A percentile compares a stretch with the other conserved stretches of the same genome.
Conservation (phyloP, 129 eudicot species). For the Artemisia annua region DNA sequence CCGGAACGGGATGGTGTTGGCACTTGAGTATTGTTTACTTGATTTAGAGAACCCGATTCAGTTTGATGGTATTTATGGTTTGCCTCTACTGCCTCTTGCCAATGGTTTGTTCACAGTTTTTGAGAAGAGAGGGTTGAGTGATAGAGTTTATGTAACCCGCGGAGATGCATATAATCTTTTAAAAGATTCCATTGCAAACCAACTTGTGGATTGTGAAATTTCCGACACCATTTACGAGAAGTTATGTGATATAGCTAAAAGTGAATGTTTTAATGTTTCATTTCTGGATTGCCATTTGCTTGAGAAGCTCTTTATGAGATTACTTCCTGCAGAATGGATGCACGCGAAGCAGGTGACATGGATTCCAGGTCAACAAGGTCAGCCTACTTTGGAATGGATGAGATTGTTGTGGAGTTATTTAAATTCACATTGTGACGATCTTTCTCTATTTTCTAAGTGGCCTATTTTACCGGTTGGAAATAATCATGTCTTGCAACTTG, state of each 20-base stretch:
- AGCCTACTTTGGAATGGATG: slow-evolving; percentile 93
- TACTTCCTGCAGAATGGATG: slow-evolving; percentile 93
- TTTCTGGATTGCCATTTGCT: slow-evolving; percentile 67
- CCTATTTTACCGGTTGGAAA: slow-evolving; percentile 92
- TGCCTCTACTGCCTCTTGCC: slow-evolving; percentile 83
- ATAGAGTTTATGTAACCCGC: slow-evolving; percentile 64
- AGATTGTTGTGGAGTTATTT: slow-evolving; percentile 82
- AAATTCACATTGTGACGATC: slow-evolving; percentile 63
- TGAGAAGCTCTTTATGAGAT: slow-evolving; percentile 69
- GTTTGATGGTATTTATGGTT: slow-evolving; percentile 60
- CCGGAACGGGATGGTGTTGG: slow-evolving; percentile 63
- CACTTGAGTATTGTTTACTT: slow-evolving; percentile 88
- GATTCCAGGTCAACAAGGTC: slow-evolving; percentile 79
- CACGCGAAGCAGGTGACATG: slow-evolving; percentile 77
- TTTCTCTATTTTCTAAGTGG: slow-evolving; percentile 79
- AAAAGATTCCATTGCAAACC: slow-evolving; percentile 77
- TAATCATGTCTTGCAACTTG: slow-evolving; percentile 67
- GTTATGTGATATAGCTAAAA: slow-evolving; percentile 72
- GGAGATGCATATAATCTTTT: slow-evolving; percentile 85
- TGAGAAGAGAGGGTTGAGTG: slow-evolving; percentile 62
- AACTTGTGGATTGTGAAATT: slow-evolving; percentile 65
- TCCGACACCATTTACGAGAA: slow-evolving; percentile 61
- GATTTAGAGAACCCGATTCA: slow-evolving; percentile 63
- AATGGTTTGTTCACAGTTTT: slow-evolving; percentile 70
- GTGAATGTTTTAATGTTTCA: slow-evolving; percentile 69